Conservation (phyloP, 306 rosid genomes). For the Ceratonia siliqua region DNA sequence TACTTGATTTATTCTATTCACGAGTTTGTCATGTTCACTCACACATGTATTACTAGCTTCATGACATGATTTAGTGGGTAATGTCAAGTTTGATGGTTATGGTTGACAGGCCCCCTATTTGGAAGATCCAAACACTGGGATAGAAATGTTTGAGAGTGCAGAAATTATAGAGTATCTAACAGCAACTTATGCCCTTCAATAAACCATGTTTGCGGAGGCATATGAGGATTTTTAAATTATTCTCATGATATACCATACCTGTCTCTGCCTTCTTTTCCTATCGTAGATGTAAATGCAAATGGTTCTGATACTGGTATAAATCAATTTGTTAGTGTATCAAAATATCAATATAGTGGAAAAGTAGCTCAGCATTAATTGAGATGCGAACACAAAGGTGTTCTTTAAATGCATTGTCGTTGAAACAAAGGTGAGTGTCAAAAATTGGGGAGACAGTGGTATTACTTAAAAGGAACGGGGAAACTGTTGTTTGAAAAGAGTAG, state of each 20-base stretch:
- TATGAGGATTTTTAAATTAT: not conserved
- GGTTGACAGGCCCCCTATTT: constrained; percentile 77
- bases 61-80: constrained; percentile 27
- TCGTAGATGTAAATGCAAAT: constrained; percentile 3
- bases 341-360: constrained; percentile 24
- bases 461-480: not conserved
- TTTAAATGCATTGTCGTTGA: not conserved
- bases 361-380: constrained; percentile 9
- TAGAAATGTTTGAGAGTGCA: constrained; percentile 95
- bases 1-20: constrained; percentile 35
- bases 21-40: not conserved
- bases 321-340: constrained; percentile 4
- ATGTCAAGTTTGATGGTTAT: constrained; percentile 18
- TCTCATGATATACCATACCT: not conserved
- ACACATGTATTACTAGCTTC: not conserved
- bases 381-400: not conserved
- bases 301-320: not conserved
- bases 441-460: not conserved
- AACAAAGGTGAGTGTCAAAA: not conserved
- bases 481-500: not conserved
- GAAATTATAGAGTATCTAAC: constrained; percentile 80
- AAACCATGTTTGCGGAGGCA: constrained; percentile 23
- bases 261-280: constrained; percentile 5
- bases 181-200: constrained; percentile 77
- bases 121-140: constrained; percentile 96